Base-by-base conservation (phyloP, 192 early-diverging fungal genomes). In the Podila epigama region DNA sequence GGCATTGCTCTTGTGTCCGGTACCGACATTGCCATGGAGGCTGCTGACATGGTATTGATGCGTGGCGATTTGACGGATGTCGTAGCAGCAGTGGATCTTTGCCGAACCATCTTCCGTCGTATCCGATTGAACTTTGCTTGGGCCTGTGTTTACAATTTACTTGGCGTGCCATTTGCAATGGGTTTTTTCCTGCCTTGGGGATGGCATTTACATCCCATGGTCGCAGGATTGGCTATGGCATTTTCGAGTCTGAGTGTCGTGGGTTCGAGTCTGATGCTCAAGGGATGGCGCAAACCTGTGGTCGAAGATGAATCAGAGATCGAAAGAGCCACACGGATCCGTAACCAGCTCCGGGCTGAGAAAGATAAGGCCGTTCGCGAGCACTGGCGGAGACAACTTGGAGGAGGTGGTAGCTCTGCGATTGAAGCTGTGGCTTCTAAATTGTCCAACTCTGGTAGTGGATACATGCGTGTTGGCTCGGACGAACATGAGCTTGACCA, bases 141-240 rank as follows among this genome's bases (percentile, higher is more conserved):
- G 94, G 95, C 97, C 7, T 92, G 89, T 64, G 51, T 92, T 0
- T 97, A 97, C 85, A 98, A 98, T 59, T 16, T 97, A 10, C 35
- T 96, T 27, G 94, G 94, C 58, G 92, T 98, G 20, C 97, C 97
- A 8, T 73, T 96, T 4, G 97, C 97, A 15, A 97, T 97, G 97
- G 97, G 97, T 27, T 20, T 97, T 11, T 89, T 92, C 41, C 67
- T 94, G 40, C 97, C 97, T 0, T 90, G 93, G 88, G 94, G 95
- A 10, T 83, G 89, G 22, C 86, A 90, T 58, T 55, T 99, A 56
- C 95, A 89, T 33, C 95, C 97, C 0, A 95, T 98, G 92, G 82
- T 96, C 77, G 94, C 95, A 0, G 96, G 97, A 15, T 80, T 95
- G 63, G 93, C 95, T 31, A 99, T 99, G 97, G 96, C 95, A 1